Evolutionary conservation across 257 asterid genomes (phyloP).

Genomic region (Solanum habrochaites): DNA sequence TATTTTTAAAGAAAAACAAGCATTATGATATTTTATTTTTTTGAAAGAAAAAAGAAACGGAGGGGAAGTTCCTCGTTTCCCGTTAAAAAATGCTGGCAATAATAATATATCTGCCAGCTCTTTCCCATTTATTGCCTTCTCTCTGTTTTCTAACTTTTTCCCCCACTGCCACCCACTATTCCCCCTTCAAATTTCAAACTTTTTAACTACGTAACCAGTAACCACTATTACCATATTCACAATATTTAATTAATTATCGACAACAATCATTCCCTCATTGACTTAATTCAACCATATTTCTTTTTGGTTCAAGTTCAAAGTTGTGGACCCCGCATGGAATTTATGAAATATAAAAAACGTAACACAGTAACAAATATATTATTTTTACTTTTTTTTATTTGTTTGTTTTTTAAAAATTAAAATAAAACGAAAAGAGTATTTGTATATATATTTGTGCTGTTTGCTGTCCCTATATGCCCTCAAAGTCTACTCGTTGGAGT

Average conservation of each 20-base stretch:
- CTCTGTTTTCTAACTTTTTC: not conserved
- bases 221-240: not conserved
- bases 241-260: not conserved
- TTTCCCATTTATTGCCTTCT: slow-evolving; percentile 15
- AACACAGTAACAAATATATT: not conserved
- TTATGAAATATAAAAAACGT: not conserved
- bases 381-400: no score
- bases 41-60: not conserved
- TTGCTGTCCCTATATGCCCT: not conserved
- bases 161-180: not conserved
- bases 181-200: slow-evolving; percentile 7
- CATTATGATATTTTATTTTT: not conserved
- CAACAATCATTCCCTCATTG: not conserved
- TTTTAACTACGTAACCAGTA: slow-evolving; percentile 1
- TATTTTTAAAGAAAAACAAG: no score
- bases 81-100: slow-evolving; percentile 35
- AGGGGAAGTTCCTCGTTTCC: slow-evolving; percentile 44
- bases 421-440: not conserved
- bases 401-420: no score
- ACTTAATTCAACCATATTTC: not conserved
- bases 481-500: not conserved
- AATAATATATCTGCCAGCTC: slow-evolving; percentile 6
- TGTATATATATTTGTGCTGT: not conserved
- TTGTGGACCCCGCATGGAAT: not conserved
- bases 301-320: not conserved